Evolutionary conservation across 352 stramenopile species (phyloP), one percentile per base, ranked within the genome.

Genomic region (Phytopythium montanum): DNA sequence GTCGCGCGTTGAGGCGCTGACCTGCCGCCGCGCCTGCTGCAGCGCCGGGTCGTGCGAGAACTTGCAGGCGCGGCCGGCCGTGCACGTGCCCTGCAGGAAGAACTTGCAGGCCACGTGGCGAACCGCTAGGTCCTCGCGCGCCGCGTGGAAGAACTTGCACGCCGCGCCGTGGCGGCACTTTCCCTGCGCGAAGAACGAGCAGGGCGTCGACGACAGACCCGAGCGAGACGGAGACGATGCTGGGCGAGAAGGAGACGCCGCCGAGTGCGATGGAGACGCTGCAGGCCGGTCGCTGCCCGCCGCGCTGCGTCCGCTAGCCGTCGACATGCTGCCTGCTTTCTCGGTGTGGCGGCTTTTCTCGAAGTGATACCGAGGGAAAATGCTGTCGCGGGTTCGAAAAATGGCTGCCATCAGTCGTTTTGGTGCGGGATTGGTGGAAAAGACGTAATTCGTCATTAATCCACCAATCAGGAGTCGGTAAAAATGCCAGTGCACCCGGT

Each of bases 71-170:
- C 81, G 77, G 28, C 81, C 77, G 14, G 78, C 78, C 31, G 62
- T 86, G 65, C 82, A 92, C 41, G 74, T 56, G 46, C 79, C 79
- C 53, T 87, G 73, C 21, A 90, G 62, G 58, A 84, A 91, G 61
- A 90, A 92, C 58, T 83, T 91, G 69, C 81, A 92, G 45, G 79
- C 66, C 53, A 76, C 51, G 45, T 77, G 64, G 52, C 66, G 76
- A 23, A 75, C 60, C 0, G 75, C 62, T 36, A 71, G 56, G 21
- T 82, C 69, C 49, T 81, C 65, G 21, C 66, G 68, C 45, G 60
- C 28, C 14, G 67, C 75, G 66, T 92, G 82, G 28, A 69, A 87
- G 67, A 90, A 92, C 54, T 72, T 79, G 69, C 82, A 92, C 55
- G 44, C 60, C n/a, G 56, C 72, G 45, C 82, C 82, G 38, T 88